Evolutionary conservation across 768 basidiomycete species (phyloP), one percentile per base, ranked within the genome.

Genomic region (Lactarius vividus): DNA sequence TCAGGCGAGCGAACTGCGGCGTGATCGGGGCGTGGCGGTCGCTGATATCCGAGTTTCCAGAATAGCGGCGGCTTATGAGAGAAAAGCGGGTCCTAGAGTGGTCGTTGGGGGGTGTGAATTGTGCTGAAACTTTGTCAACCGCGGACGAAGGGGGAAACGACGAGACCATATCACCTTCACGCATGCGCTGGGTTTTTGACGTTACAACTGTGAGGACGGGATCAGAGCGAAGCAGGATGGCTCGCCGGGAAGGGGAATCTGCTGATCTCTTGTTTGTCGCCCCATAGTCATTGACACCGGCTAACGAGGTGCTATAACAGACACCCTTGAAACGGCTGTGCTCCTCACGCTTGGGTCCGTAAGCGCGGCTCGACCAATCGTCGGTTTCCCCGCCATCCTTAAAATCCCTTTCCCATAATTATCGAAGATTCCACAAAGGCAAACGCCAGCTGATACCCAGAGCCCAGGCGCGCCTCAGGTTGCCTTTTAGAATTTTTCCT

Each of bases 211-310:
- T 62, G 40, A 63, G 61, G 65, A 66, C 65, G 65, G 61, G 57
- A 66, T 66, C 65, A 66, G 57, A 58, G 65, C 67, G 65, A 68
- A 69, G 67, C 55, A 67, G 42, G 49, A 56, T 62, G 61, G 33
- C 53, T 39, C 56, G 60, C 61, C 66, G 56, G 37, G 68, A 67
- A 69, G 66, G 65, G 68, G 65, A 62, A 69, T 69, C 62, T 69
- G 68, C 57, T 68, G 61, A 69, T 69, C 68, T 54, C 66, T 54
- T 63, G 68, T 68, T 67, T 58, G 66, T 67, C 56, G 68, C 66
- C 66, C 61, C 61, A 70, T 59, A 40, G 65, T 67, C 67, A 66
- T 68, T 69, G 69, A 70, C 69, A 70, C 69, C 69, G 69, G 69
- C 69, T 70, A 61, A 67, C 37, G 59, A 66, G 59, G 67, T 65